These are phyloP conservation scores for Dionaea muscipula DNA, from an alignment of 179 eudicot species.

Conservation along the genomic window DNA sequence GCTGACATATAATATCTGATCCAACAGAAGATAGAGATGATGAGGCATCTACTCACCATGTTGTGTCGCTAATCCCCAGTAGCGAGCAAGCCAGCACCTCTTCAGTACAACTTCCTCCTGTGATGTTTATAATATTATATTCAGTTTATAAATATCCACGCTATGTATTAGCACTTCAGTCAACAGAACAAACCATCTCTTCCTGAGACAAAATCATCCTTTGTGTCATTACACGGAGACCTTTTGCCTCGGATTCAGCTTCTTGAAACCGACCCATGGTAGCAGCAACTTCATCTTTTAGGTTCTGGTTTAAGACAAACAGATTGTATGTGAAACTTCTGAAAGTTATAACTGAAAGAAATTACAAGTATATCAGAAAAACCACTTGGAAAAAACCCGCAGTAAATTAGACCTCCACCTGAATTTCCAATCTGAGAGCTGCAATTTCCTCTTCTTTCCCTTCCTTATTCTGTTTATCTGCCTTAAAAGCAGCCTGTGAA, in stretches of 20 bases:
- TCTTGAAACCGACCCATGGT: constrained; percentile 56
- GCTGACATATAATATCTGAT: background rate
- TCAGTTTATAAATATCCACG: constrained; percentile 6
- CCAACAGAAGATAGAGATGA: background rate
- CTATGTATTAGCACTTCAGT: background rate
- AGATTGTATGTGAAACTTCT: no score
- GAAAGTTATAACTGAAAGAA: background rate
- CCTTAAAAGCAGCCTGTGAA: constrained; percentile 73
- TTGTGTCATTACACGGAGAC: constrained; percentile 83
- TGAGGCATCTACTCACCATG: constrained; percentile 31
- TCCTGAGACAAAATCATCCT: constrained; percentile 93
- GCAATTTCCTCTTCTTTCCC: constrained; percentile 70
- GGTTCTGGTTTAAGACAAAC: constrained; percentile 30
- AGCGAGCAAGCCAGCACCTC: constrained; percentile 99
- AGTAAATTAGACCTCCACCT: constrained; percentile 34
- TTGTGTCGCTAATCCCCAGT: constrained; percentile 86
- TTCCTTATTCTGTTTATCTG: constrained; percentile 71
- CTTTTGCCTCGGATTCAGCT: constrained; percentile 83
- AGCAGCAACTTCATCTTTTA: constrained; percentile 47
- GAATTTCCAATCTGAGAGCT: constrained; percentile 55
- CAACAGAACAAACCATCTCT: constrained; percentile 64
- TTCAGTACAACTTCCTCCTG: constrained; percentile 97
- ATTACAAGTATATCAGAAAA: constrained; percentile 4
- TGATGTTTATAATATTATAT: constrained; percentile 3
- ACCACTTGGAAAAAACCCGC: background rate